A percentile compares a stretch with the other conserved stretches of the same genome.
phyloP scores from a whole-genome alignment of 2,329 filamentous ascomycete species.

The Microthyrium microscopicum region DNA sequence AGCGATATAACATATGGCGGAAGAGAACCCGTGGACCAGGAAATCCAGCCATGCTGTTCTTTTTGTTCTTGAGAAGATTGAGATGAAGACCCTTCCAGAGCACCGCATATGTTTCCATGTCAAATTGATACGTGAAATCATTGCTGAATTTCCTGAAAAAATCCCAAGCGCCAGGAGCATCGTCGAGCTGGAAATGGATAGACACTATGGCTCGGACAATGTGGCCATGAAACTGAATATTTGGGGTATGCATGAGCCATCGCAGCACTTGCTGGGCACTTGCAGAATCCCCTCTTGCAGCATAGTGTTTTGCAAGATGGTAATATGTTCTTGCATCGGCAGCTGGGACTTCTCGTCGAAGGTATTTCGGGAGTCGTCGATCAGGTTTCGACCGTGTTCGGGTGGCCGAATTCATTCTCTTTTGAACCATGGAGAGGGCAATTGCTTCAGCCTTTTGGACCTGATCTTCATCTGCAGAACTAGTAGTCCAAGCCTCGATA shows the following conservation, averaged over 20 bases:
- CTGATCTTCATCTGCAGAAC: neutral
- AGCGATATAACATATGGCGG: neutral
- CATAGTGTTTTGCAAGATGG: conserved; percentile 5
- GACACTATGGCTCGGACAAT: conserved; percentile 1
- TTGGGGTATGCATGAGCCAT: neutral
- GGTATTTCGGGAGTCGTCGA: conserved; percentile 2
- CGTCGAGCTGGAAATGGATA: conserved; percentile 2
- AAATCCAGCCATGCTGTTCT: neutral
- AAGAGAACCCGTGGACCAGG: neutral
- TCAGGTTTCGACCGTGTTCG: no score
- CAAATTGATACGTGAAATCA: neutral
- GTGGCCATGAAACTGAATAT: neutral
- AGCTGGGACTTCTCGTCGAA: conserved; percentile 2
- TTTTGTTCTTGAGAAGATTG: no score
- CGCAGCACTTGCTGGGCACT: conserved; percentile 3
- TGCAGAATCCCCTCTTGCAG: neutral
- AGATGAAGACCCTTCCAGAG: conserved; percentile 1
- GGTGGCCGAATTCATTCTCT: conserved; percentile 2
- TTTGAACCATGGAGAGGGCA: conserved; percentile 4
- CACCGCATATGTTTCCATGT: neutral
- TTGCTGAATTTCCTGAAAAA: neutral
- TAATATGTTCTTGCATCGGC: conserved; percentile 1
- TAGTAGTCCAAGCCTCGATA: conserved; percentile 3
- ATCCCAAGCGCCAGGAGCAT: conserved; percentile 1
- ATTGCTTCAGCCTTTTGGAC: conserved; percentile 2